Base-by-base conservation (phyloP, 176 grass and related monocot species). In the Elaeis guineensis region DNA sequence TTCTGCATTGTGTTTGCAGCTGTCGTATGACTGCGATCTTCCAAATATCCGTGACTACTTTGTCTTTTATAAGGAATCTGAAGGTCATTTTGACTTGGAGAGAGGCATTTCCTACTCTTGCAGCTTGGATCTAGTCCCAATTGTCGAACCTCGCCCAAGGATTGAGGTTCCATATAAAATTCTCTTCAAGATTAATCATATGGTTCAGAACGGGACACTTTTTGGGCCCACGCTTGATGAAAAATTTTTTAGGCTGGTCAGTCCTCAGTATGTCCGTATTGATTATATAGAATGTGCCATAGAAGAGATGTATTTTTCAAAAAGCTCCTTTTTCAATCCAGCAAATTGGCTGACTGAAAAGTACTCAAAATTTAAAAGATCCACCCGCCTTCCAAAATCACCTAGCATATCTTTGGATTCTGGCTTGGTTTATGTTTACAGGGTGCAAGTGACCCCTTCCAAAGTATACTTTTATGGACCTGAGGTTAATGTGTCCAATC, bases 401-500 rank as follows among this genome's bases (percentile, higher is more conserved):
- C 61, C 80, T 15, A 35, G 49, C 12, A 85, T 90, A 64, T 77
- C 65, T 61, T 67, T 85, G 23, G 83, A 82, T 60, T 78, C 80
- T 69, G 80, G 83, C 28, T 77, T 96, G 65, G 86, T 96, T 21
- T 90, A 96, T 71, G 75, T 90, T 16, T 69, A 90, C 54, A 86
- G 91, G 58, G 72, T 87, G 54, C 86, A 90, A 73, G 78, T 96
- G 72, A 96, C 91, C 14, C 91, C 91, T 77, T 74, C 83, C 24
- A 96, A 96, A 81, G 83, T 90, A 26, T 87, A 90, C 65, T 96
- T 90, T 75, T 82, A 63, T 72, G 80, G 83, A 65, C 91, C 91
- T 4, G 83, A 96, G 78, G 78, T 90, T 65, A 90, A 96, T 77
- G 86, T 96, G 50, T 96, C 92, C 25, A 96, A 96, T 71, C 83